A percentile compares a stretch with the other conserved stretches of the same genome.
Evolutionary conservation across 2,329 filamentous ascomycete species (phyloP).

Genomic region (Arthrobotrys megalospora): DNA sequence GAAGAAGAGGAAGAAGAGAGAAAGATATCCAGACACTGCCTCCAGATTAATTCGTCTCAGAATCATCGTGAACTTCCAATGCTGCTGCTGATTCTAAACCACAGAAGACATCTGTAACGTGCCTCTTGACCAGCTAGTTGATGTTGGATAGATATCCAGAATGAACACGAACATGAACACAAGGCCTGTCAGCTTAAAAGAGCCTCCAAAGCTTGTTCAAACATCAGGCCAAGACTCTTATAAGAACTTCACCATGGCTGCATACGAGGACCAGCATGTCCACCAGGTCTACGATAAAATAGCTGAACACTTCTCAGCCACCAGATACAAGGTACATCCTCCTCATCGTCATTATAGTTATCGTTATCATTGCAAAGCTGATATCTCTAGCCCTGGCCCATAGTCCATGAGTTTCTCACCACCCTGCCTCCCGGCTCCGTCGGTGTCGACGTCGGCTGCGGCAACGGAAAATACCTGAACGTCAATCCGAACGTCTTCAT

Average conservation of each 20-base stretch:
- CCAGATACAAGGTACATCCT: slow-evolving; percentile 73
- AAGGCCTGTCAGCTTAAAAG: not conserved
- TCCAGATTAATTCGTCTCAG: not conserved
- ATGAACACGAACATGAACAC: not conserved
- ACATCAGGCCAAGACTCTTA: not conserved
- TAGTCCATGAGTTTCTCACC: slow-evolving; percentile 83
- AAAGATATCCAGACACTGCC: not conserved
- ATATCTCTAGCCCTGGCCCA: slow-evolving; percentile 83
- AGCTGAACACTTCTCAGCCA: slow-evolving; percentile 85
- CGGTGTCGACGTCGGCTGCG: slow-evolving; percentile 92
- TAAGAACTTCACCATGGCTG: not conserved
- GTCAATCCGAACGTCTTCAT: slow-evolving; percentile 85
- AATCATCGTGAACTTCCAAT: not conserved
- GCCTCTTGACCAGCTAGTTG: no score
- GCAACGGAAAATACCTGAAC: slow-evolving; percentile 93
- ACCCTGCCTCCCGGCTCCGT: slow-evolving; percentile 78
- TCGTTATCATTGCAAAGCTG: slow-evolving; percentile 67
- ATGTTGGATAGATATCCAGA: no score
- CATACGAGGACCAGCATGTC: slow-evolving; percentile 88
- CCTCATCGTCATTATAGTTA: not conserved
- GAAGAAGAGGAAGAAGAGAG: no score
- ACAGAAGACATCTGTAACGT: no score
- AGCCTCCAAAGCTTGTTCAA: slow-evolving; percentile 15
- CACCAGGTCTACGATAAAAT: slow-evolving; percentile 93
- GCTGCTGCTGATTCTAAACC: not conserved